Evolutionary conservation across 2,329 filamentous ascomycete species (phyloP).

Genomic region (Monosporascus sp.): DNA sequence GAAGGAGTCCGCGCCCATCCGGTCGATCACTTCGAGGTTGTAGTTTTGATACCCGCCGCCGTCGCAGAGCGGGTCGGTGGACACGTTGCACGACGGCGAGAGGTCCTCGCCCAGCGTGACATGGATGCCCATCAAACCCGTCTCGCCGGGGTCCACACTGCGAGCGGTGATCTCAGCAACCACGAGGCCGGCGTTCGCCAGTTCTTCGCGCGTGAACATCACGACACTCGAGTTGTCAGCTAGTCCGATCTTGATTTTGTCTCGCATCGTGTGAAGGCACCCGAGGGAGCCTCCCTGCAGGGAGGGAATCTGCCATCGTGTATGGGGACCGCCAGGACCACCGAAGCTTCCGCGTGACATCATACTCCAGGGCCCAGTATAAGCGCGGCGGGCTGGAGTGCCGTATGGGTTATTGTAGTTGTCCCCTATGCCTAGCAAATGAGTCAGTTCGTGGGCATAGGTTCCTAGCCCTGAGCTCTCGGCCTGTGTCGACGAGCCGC

Average conservation of each 20-base stretch:
- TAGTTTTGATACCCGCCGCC: slow-evolving; percentile 46
- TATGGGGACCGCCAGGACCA: slow-evolving; percentile 48
- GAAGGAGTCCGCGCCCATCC: slow-evolving; percentile 50
- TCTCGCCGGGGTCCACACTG: slow-evolving; percentile 33
- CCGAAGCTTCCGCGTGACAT: slow-evolving; percentile 47
- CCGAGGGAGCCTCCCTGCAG: slow-evolving; percentile 43
- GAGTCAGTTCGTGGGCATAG: slow-evolving; percentile 48
- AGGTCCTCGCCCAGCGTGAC: slow-evolving; percentile 40
- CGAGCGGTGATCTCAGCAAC: slow-evolving; percentile 43
- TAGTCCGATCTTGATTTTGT: slow-evolving; percentile 47
- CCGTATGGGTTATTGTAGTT: slow-evolving; percentile 52
- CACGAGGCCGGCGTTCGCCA: slow-evolving; percentile 38
- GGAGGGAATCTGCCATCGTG: slow-evolving; percentile 46
- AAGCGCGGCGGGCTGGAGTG: slow-evolving; percentile 38
- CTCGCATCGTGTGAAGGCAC: slow-evolving; percentile 47
- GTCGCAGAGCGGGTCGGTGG: slow-evolving; percentile 42
- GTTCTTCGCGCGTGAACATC: slow-evolving; percentile 36
- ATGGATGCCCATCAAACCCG: slow-evolving; percentile 41
- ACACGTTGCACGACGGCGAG: slow-evolving; percentile 37
- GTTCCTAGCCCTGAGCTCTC: slow-evolving; percentile 49
- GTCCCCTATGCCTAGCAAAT: slow-evolving; percentile 46
- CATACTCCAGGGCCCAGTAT: slow-evolving; percentile 50
- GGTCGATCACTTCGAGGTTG: slow-evolving; percentile 47
- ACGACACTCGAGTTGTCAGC: slow-evolving; percentile 38
- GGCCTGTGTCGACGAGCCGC: slow-evolving; percentile 46